phyloP scores from a whole-genome alignment of 2,329 filamentous ascomycete species.

The Coniella lustricola region DNA sequence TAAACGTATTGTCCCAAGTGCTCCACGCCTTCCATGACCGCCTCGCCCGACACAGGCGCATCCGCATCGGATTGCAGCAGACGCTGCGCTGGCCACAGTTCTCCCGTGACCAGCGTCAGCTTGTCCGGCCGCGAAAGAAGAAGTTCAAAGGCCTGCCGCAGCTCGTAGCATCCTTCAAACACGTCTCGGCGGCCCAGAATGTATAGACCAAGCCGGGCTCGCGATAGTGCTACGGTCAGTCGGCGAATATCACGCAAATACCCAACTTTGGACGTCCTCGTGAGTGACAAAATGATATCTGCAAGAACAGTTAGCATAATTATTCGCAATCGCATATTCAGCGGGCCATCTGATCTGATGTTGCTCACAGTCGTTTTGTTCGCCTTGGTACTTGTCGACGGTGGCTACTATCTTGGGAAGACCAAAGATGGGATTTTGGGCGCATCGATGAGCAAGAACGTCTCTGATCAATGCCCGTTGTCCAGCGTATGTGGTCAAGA shows the following conservation, averaged over 20 bases:
- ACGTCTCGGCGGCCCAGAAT: slow-evolving; percentile 81
- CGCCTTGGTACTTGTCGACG: slow-evolving; percentile 97
- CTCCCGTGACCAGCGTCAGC: slow-evolving; percentile 72
- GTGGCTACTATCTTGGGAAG: slow-evolving; percentile 85
- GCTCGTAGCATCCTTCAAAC: slow-evolving; percentile 83
- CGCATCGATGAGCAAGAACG: slow-evolving; percentile 77
- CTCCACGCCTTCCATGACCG: slow-evolving; percentile 82
- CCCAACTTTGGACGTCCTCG: slow-evolving; percentile 79
- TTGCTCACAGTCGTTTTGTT: slow-evolving; percentile 95
- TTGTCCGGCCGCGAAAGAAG: slow-evolving; percentile 74
- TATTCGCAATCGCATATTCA: slow-evolving; percentile 5
- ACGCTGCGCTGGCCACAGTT: slow-evolving; percentile 71
- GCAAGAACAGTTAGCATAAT: slow-evolving; percentile 1
- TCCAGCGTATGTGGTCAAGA: slow-evolving; percentile 89
- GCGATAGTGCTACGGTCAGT: slow-evolving; percentile 88
- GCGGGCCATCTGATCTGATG: slow-evolving; percentile 2
- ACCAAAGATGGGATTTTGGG: slow-evolving; percentile 76
- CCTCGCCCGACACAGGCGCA: slow-evolving; percentile 47
- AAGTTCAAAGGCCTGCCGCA: slow-evolving; percentile 76
- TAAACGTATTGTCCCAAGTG: slow-evolving; percentile 94
- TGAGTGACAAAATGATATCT: slow-evolving; percentile 92
- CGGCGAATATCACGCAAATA: slow-evolving; percentile 91
- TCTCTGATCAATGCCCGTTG: slow-evolving; percentile 84
- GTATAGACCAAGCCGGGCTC: slow-evolving; percentile 85
- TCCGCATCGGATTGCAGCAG: slow-evolving; percentile 36